Conservation (phyloP, 2,329 filamentous ascomycete species). For the Fusarium sp. region DNA sequence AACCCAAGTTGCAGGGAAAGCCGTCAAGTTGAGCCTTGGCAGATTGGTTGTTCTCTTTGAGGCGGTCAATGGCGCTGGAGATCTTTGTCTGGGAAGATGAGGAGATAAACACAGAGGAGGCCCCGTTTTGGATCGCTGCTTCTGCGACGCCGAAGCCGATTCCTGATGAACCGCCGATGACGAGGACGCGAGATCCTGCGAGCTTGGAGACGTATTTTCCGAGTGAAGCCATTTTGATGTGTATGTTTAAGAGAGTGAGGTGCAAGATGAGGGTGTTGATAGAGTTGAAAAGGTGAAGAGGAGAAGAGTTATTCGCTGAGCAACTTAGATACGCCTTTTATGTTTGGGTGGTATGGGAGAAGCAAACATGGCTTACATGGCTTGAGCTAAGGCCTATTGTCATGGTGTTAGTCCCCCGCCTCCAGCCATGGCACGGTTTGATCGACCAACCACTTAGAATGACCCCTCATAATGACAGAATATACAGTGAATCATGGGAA, state of each 20-base stretch:
- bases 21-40: constrained; percentile 28
- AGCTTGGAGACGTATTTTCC: constrained; percentile 35
- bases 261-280: background rate
- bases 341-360: background rate
- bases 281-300: background rate
- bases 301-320: background rate
- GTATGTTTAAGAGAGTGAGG: no score
- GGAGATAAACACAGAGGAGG: constrained; percentile 24
- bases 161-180: constrained; percentile 37
- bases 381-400: constrained; percentile 3
- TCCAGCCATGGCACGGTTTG: background rate
- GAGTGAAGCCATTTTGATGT: constrained; percentile 20
- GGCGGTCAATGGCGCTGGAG: constrained; percentile 19
- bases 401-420: background rate
- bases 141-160: constrained; percentile 38
- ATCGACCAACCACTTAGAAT: background rate
- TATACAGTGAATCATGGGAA: background rate
- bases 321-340: constrained; percentile 3
- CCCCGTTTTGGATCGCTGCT: constrained; percentile 27
- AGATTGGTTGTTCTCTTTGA: constrained; percentile 20
- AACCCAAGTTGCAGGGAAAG: constrained; percentile 26
- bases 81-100: constrained; percentile 22
- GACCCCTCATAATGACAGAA: background rate
- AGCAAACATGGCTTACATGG: constrained; percentile 23
- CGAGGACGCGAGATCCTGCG: constrained; percentile 31